Conservation (phyloP, 2,329 filamentous ascomycete genomes). For the Plectosphaerella plurivora region DNA sequence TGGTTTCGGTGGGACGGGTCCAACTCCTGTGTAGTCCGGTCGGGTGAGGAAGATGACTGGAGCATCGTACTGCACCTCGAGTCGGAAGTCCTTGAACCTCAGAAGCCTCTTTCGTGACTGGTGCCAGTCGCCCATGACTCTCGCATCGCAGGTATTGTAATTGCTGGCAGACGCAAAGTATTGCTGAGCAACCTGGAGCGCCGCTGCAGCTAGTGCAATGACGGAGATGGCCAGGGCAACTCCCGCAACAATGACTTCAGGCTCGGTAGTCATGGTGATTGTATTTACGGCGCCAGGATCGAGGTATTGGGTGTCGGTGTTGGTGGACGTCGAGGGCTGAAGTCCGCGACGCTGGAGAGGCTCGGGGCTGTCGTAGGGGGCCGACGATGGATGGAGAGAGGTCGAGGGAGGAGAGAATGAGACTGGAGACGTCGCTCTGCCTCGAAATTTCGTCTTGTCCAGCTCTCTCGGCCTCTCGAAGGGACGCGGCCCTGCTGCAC, state of each 20-base stretch:
- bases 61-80: constrained; percentile 43
- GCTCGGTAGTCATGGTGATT: constrained; percentile 10
- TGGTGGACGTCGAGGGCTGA: too few relatives aligned
- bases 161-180: constrained; percentile 46
- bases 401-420: too few relatives aligned
- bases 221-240: constrained; percentile 43
- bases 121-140: constrained; percentile 44
- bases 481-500: too few relatives aligned
- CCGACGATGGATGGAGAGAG: too few relatives aligned
- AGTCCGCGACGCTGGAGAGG: too few relatives aligned
- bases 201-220: constrained; percentile 38
- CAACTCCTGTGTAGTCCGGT: constrained; percentile 30
- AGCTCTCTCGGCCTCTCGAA: too few relatives aligned
- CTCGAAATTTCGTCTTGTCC: too few relatives aligned
- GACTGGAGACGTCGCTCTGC: too few relatives aligned
- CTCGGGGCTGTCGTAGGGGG: too few relatives aligned
- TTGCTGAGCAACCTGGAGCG: constrained; percentile 45
- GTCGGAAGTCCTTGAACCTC: constrained; percentile 38
- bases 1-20: constrained; percentile 20
- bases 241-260: constrained; percentile 33
- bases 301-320: too few relatives aligned
- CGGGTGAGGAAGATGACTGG: constrained; percentile 47
- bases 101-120: constrained; percentile 33
- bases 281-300: too few relatives aligned
- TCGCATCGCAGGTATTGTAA: constrained; percentile 41